Percentiles rank a stretch among this genome's conserved stretches.
Evolutionary conservation across 768 basidiomycete genomes (phyloP).

Genomic region (Mycena kentingensis): DNA sequence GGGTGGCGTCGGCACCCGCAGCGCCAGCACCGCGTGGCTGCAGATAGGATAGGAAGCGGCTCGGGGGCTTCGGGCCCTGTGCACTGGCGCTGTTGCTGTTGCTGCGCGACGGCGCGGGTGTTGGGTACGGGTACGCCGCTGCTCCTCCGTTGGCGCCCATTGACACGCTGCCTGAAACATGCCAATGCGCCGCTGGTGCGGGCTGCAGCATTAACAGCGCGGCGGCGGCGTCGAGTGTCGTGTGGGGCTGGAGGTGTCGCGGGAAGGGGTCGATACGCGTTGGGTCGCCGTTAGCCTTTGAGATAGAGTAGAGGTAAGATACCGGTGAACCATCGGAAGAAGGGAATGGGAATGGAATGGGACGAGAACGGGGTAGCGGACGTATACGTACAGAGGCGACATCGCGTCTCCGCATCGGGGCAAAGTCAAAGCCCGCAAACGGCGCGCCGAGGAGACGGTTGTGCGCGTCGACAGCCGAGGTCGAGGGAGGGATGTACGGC

Average conservation of each 20-base stretch:
- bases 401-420: neutral
- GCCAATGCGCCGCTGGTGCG: neutral
- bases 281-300: slow-evolving; percentile 1
- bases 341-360: neutral
- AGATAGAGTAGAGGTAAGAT: too few relatives aligned
- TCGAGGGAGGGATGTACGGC: neutral
- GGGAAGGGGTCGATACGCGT: slow-evolving; percentile 2
- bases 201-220: slow-evolving; percentile 3
- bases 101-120: neutral
- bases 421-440: neutral
- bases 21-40: neutral
- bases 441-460: neutral
- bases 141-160: neutral
- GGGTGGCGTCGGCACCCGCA: neutral
- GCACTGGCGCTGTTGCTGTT: neutral
- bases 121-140: slow-evolving; percentile 17
- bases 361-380: neutral
- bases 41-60: slow-evolving; percentile 14
- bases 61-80: neutral
- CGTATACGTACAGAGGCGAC: neutral
- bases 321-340: neutral
- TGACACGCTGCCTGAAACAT: neutral
- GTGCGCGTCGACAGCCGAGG: neutral
- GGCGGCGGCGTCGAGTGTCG: neutral
- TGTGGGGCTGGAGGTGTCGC: neutral